Percentiles rank a stretch among this genome's conserved stretches.
Conservation (phyloP, 139 green algal species). For the Chlamydomonas eustigma region DNA sequence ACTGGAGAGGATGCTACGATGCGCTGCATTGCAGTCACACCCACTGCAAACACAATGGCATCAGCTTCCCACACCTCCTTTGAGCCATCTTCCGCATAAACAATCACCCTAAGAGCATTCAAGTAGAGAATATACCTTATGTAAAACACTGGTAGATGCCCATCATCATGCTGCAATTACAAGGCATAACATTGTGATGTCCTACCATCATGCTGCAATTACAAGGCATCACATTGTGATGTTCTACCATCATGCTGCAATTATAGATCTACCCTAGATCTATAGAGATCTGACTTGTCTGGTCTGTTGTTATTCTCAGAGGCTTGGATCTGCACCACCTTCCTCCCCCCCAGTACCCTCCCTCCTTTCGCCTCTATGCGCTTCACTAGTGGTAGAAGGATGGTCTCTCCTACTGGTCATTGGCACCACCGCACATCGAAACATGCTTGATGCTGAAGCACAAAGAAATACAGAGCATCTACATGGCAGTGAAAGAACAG, state of each 20-base stretch:
- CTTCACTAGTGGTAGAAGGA: slow-evolving; percentile 59
- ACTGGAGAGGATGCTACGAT: slow-evolving; percentile 12
- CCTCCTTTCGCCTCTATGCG: neutral
- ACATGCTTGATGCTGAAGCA: slow-evolving; percentile 45
- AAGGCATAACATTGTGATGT: too few relatives aligned
- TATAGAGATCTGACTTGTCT: too few relatives aligned
- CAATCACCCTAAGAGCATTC: neutral
- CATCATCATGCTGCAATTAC: too few relatives aligned
- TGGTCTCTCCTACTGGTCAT: slow-evolving; percentile 50
- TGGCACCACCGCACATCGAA: slow-evolving; percentile 74
- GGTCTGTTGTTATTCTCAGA: too few relatives aligned
- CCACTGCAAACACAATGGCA: slow-evolving; percentile 75
- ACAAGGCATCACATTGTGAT: too few relatives aligned
- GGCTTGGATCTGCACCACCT: neutral
- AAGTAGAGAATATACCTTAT: too few relatives aligned
- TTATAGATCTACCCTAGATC: too few relatives aligned
- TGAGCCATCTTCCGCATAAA: neutral
- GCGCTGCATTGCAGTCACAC: slow-evolving; percentile 50
- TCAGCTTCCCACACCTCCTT: slow-evolving; percentile 43
- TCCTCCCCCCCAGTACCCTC: neutral
- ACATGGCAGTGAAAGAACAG: too few relatives aligned
- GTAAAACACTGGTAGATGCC: too few relatives aligned
- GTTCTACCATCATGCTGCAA: too few relatives aligned
- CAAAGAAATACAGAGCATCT: slow-evolving; percentile 55
- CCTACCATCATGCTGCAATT: too few relatives aligned